Conservation (phyloP, 2,329 filamentous ascomycete genomes). For the Ascochyta fabae region DNA sequence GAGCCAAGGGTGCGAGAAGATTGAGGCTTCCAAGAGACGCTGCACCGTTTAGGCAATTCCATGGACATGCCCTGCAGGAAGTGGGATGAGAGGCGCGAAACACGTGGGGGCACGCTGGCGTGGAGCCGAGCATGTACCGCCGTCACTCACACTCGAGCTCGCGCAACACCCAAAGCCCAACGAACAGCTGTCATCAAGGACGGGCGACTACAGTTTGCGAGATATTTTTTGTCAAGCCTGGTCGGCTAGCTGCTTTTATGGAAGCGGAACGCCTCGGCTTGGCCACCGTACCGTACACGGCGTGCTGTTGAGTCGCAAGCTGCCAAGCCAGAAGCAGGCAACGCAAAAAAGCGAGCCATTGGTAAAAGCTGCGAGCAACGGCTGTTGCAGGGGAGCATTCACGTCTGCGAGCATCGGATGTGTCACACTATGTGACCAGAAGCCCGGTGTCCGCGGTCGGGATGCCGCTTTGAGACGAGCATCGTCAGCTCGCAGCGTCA, state of each 20-base stretch:
- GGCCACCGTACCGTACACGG: neutral
- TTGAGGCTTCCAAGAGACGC: conserved; percentile 12
- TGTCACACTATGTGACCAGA: conserved; percentile 33
- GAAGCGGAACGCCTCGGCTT: conserved; percentile 21
- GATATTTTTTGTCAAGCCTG: conserved; percentile 11
- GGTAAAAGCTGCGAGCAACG: neutral
- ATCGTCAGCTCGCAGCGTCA: conserved; percentile 23
- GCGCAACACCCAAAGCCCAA: neutral
- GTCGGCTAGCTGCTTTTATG: conserved; percentile 1
- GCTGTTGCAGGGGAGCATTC: conserved; percentile 2
- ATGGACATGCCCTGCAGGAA: conserved; percentile 11
- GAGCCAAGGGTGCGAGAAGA: conserved; percentile 11
- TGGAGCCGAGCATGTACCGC: conserved; percentile 5
- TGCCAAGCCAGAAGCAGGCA: conserved; percentile 28
- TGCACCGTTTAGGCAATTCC: conserved; percentile 10
- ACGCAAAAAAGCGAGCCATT: conserved; percentile 20
- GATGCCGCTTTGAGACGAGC: conserved; percentile 33
- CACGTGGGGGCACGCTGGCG: conserved; percentile 29
- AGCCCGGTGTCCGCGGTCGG: conserved; percentile 29
- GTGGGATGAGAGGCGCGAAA: conserved; percentile 22
- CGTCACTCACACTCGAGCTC: neutral
- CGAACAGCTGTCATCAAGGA: neutral
- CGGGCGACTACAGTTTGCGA: conserved; percentile 1
- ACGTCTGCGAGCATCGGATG: conserved; percentile 24
- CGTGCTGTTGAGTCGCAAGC: conserved; percentile 8